Conservation (phyloP, 2,329 filamentous ascomycete species). For the Aspergillus melleus region DNA sequence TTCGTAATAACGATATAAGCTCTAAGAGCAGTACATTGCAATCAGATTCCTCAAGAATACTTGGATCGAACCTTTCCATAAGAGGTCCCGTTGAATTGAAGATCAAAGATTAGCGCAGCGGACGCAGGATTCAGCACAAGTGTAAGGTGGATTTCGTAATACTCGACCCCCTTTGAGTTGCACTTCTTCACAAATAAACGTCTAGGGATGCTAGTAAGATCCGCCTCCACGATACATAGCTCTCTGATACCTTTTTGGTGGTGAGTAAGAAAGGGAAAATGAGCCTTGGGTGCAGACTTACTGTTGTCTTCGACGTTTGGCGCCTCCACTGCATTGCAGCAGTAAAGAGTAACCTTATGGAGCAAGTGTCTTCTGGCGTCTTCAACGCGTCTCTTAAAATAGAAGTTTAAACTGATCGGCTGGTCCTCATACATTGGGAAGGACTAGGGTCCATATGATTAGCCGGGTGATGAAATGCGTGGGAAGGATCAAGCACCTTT, state of each 20-base stretch:
- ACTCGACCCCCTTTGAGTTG: constrained; percentile 19
- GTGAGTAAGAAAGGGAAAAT: constrained; percentile 2
- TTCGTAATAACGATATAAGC: no score
- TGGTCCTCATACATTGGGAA: constrained; percentile 15
- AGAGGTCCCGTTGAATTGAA: constrained; percentile 25
- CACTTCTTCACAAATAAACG: constrained; percentile 13
- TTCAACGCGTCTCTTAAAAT: rapidly evolving
- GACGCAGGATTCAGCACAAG: constrained; percentile 24
- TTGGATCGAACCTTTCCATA: constrained; percentile 24
- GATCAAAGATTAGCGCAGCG: constrained; percentile 23
- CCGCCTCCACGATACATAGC: constrained; percentile 19
- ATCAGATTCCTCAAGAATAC: constrained; percentile 11
- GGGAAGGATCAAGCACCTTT: constrained; percentile 17
- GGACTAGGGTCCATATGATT: neutral
- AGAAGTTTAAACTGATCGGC: constrained; percentile 15
- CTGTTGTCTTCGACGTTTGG: neutral
- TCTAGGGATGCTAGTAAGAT: constrained; percentile 22
- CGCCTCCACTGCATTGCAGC: constrained; percentile 10
- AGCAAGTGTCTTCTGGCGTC: neutral
- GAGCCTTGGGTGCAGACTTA: neutral
- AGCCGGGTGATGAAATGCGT: neutral
- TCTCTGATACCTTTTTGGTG: constrained; percentile 6
- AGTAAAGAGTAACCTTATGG: neutral
- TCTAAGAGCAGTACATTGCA: neutral
- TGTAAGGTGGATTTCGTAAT: constrained; percentile 9